Conservation (phyloP, 164 flowering plant genomes). For the Protea cynaroides region DNA sequence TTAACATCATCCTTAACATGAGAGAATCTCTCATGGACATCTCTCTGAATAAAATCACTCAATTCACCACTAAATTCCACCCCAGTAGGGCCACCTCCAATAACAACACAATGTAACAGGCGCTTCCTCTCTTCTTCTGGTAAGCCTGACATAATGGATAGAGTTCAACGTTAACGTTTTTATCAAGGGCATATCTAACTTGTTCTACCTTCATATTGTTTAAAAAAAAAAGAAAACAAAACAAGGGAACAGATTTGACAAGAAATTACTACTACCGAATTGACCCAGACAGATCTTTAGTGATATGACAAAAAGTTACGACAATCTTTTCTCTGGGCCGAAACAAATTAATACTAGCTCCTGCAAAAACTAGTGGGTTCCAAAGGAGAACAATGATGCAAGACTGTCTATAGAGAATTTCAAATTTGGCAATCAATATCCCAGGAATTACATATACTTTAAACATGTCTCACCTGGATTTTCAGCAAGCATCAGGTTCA, state of each 20-base stretch:
- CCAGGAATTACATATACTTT: neutral
- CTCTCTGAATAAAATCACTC: slow-evolving; percentile 80
- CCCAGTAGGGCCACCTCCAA: slow-evolving; percentile 93
- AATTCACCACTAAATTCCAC: slow-evolving; percentile 90
- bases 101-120: slow-evolving; percentile 73
- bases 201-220: too few relatives aligned
- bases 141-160: slow-evolving; percentile 41
- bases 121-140: slow-evolving; percentile 70
- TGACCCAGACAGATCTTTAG: too few relatives aligned
- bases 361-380: neutral
- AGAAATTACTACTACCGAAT: too few relatives aligned
- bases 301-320: too few relatives aligned
- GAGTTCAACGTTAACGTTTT: neutral
- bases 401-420: neutral
- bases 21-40: slow-evolving; percentile 54
- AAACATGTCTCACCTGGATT: slow-evolving; percentile 48
- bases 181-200: neutral
- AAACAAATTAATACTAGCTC: neutral
- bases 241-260: too few relatives aligned
- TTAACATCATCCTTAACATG: slow-evolving; percentile 74
- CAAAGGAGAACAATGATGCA: neutral
- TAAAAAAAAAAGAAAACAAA: neutral
- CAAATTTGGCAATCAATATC: neutral
- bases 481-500: slow-evolving; percentile 79
- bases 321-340: too few relatives aligned